Evolutionary conservation across 176 grass and related monocot species (phyloP).

Genomic region (Dactylis glomerata): DNA sequence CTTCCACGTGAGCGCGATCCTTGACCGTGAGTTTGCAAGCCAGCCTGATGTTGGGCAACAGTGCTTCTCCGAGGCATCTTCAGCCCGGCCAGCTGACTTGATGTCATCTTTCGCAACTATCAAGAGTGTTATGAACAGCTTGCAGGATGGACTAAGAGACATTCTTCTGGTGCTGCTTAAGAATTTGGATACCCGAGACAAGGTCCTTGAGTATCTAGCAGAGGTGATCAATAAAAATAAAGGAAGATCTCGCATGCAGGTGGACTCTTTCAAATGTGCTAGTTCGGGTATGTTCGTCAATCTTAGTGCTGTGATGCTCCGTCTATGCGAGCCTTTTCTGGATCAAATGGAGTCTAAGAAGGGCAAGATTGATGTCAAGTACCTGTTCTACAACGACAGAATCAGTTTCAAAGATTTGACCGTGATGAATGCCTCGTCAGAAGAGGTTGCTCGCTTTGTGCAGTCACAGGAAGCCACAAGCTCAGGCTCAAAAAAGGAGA

Average conservation of each 20-base stretch:
- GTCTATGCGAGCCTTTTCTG: conserved; percentile 86
- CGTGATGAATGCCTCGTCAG: conserved; percentile 85
- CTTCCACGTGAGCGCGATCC: conserved; percentile 83
- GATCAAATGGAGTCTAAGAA: conserved; percentile 72
- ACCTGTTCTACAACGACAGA: conserved; percentile 75
- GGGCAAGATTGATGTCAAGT: conserved; percentile 84
- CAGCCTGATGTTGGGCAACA: conserved; percentile 80
- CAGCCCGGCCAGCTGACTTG: conserved; percentile 65
- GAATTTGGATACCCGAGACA: conserved; percentile 86
- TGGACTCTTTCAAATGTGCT: conserved; percentile 72
- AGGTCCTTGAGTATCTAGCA: conserved; percentile 82
- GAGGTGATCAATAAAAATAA: conserved; percentile 82
- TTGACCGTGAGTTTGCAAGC: conserved; percentile 69
- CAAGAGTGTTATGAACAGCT: conserved; percentile 81
- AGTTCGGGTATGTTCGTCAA: conserved; percentile 98
- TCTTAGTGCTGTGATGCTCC: conserved; percentile 88
- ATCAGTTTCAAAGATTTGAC: conserved; percentile 88
- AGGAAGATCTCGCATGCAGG: conserved; percentile 89
- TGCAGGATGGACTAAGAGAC: conserved; percentile 84
- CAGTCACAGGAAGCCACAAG: conserved; percentile 67
- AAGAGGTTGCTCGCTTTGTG: conserved; percentile 54
- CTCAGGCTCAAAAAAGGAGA: conserved; percentile 70
- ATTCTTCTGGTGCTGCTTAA: conserved; percentile 73
- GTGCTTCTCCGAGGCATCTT: conserved; percentile 83
- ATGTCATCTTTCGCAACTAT: conserved; percentile 87